Evolutionary conservation across 371 early-diverging fungal genomes (phyloP).

Genomic region (Mucor racemosus): DNA sequence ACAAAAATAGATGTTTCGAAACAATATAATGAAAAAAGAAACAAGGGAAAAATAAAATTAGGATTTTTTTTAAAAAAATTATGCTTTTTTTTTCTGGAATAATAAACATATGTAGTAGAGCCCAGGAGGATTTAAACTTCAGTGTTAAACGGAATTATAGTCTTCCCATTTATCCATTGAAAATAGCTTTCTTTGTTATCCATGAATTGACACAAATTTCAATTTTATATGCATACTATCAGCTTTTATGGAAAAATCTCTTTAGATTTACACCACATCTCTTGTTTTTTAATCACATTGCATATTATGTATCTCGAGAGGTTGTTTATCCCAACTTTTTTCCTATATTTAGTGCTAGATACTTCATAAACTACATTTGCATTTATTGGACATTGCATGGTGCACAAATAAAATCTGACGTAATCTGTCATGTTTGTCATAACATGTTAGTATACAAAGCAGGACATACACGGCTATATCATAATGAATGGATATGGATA

Average conservation of each 20-base stretch:
- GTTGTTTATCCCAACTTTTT: too few relatives aligned
- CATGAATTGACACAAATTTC: not conserved
- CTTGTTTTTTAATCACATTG: not conserved
- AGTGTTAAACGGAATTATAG: not conserved
- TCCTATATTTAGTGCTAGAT: too few relatives aligned
- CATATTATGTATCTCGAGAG: too few relatives aligned
- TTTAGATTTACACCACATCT: not conserved
- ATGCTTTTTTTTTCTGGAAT: not conserved
- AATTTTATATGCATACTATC: not conserved
- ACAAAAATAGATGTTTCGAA: not conserved
- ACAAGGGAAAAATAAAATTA: slow-evolving; percentile 1
- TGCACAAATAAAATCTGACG: too few relatives aligned
- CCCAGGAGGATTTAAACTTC: not conserved
- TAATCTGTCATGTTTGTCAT: too few relatives aligned
- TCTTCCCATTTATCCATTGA: slow-evolving; percentile 2
- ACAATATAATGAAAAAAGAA: not conserved
- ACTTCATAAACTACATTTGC: too few relatives aligned
- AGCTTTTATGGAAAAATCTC: not conserved
- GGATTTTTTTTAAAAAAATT: not conserved
- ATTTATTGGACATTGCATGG: too few relatives aligned
- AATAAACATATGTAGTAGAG: not conserved
- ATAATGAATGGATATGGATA: too few relatives aligned
- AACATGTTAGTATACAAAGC: too few relatives aligned
- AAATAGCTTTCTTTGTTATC: not conserved
- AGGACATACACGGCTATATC: too few relatives aligned